Evolutionary conservation across 805 yeast species (phyloP), one percentile per base, ranked within the genome.

Genomic region (Tetrapisispora fleetii): DNA sequence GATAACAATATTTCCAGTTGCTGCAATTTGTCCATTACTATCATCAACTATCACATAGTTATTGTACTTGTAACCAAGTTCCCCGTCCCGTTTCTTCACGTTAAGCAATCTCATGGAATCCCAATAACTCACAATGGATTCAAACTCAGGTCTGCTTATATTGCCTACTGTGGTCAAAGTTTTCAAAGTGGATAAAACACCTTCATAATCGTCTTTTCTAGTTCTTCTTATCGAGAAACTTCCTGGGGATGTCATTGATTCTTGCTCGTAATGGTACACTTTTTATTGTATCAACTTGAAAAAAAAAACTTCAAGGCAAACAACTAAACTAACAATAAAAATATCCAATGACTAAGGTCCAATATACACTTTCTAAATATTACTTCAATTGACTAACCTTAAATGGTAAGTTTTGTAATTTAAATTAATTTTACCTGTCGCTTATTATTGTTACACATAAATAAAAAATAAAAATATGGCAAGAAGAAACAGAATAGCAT

Each of bases 131-230:
- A 84, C 63, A 32, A 80, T 74, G 5, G 67, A 67, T 2, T 59
- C 59, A 63, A 84, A 91, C 49, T 73, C 67, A 10, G 63, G 67
- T 22, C 60, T 52, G 2, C 81, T 61, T 30, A 93, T 74, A 6
- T 77, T 74, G 0, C 98, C 99, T 4, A 93, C 96, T 0, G 85
- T 78, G 11, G 98, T 93, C 53, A 91, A 72, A 3, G 77, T 85
- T 13, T 71, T 64, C 42, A 93, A 69, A 0, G 86, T 80, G 30
- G 75, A 76, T 24, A 83, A 68, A 9, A 81, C 82, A n/a, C 77
- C 75, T 35, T 68, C 64, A 62, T 74, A 81, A 65, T 90, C 97
- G 0, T 69, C 56, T 8, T 63, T 54, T 48, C 70, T 64, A 22
- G 85, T 63, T 27, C 79, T 72, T 57, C 96, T 76, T 47, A 89